These are phyloP conservation scores for Barnettozyma californica DNA, from an alignment of 805 yeast species.

Conservation along the genomic window DNA sequence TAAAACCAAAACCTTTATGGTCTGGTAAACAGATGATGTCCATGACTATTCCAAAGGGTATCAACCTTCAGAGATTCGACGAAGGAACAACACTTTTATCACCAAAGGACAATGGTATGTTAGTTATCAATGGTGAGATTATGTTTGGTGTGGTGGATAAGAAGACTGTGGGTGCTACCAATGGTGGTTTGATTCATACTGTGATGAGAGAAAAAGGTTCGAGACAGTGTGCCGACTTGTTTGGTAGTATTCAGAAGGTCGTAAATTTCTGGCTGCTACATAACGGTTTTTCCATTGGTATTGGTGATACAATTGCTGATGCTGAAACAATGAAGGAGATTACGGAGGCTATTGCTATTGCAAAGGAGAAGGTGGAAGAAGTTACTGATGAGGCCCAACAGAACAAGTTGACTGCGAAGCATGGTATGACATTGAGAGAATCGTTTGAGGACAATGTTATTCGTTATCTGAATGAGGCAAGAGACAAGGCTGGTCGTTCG, in stretches of 20 bases:
- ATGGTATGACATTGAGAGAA: constrained; percentile 99
- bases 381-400: constrained; percentile 90
- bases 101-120: constrained; percentile 94
- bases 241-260: constrained; percentile 90
- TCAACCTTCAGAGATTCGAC: constrained; percentile 89
- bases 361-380: constrained; percentile 91
- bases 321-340: constrained; percentile 91
- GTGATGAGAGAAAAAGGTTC: constrained; percentile 98
- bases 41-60: constrained; percentile 92
- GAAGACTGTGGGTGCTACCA: constrained; percentile 97
- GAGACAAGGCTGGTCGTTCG: constrained; percentile 98
- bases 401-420: constrained; percentile 86
- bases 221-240: constrained; percentile 77
- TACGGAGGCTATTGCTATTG: constrained; percentile 87
- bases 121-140: constrained; percentile 90
- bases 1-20: constrained; percentile 96
- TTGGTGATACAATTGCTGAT: constrained; percentile 99
- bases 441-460: constrained; percentile 97
- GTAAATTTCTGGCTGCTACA: constrained; percentile 96
- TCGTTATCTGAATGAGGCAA: constrained; percentile 91
- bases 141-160: constrained; percentile 98
- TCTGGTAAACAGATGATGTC: constrained; percentile 93
- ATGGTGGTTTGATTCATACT: constrained; percentile 96
- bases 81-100: constrained; percentile 78
- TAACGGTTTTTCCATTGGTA: constrained; percentile 97